A percentile compares a stretch with the other conserved stretches of the same genome.
Conservation (phyloP, 345 rosid species). For the Citrus reticulata region DNA sequence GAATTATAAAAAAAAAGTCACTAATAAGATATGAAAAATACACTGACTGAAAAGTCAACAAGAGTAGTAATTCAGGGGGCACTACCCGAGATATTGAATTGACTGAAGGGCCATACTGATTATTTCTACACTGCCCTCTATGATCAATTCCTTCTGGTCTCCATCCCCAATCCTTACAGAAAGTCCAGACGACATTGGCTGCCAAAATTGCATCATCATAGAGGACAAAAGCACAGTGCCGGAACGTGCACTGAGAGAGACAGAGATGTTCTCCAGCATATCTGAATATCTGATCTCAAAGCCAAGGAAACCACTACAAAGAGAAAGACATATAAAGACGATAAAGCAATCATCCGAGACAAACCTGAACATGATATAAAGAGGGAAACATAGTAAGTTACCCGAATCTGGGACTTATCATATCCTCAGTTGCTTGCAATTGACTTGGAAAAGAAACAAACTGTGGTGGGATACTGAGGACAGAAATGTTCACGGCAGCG, state of each 20-base stretch:
- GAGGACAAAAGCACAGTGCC: constrained; percentile 64
- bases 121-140: constrained; percentile 61
- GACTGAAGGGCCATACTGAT: constrained; percentile 71
- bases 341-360: not conserved
- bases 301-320: constrained; percentile 68
- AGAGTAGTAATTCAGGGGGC: not conserved
- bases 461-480: constrained; percentile 82
- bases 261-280: constrained; percentile 58
- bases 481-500: constrained; percentile 49
- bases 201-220: constrained; percentile 64
- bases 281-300: constrained; percentile 70
- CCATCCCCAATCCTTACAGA: constrained; percentile 38
- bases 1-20: not conserved
- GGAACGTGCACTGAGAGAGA: constrained; percentile 48
- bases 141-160: constrained; percentile 40
- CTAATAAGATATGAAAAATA: not conserved
- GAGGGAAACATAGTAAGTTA: constrained; percentile 2
- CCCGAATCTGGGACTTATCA: constrained; percentile 70
- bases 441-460: constrained; percentile 60
- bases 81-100: constrained; percentile 83
- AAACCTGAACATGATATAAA: not conserved
- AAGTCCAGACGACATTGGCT: constrained; percentile 48
- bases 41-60: not conserved
- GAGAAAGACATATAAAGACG: not conserved
- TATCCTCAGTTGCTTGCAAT: constrained; percentile 77